Base-by-base conservation (phyloP, 2,329 filamentous ascomycete genomes). In the Sporothrix humicola region DNA sequence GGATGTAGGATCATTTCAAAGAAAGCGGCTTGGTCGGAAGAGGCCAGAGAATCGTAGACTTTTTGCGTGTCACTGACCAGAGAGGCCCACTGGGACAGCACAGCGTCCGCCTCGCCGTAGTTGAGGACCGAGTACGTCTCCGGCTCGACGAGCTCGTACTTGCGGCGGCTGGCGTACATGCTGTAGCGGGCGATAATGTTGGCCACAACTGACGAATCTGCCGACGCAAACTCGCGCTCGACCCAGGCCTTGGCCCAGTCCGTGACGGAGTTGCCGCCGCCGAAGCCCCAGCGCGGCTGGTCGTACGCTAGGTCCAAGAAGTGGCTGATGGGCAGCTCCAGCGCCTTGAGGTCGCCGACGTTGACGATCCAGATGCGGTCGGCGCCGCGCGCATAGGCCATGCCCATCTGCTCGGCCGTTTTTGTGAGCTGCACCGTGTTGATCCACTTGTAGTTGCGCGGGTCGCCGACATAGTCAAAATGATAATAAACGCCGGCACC, bases 251-350 rank as follows among this genome's bases (percentile, higher is more conserved):
- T 79, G 15, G 90, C 83, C 88, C 90, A 92, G 2, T 83, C 82
- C 0, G 83, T 82, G 0, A 88, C 61, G 7, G 42, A 13, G 42
- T 20, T 46, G 9, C n/a, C 86, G 71, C 86, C 88, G 65, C 87
- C 84, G 20, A 37, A 70, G 86, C 85, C 83, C 85, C 87, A 91
- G 1, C 82, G 79, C 23, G 86, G 81, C 26, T 87, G 86, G 77
- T 92, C 88, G 78, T 92, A 93, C 1, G 89, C 91, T 74, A 92
- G 84, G 76, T 92, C 90, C 75, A 92, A 82, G 82, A 90, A 92
- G 79, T 92, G 90, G 78, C 84, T 88, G 78, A 92, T 89, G 23
- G 90, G 89, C 17, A 92, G 84, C 81, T 92, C 84, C 3, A 89
- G 83, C 0, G 88, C 87, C 81, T 91, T 92, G 75, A 92, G 83